Percentiles rank a stretch among this genome's conserved stretches.
phyloP scores from a whole-genome alignment of 306 rosid species.

The Senna siamea region DNA sequence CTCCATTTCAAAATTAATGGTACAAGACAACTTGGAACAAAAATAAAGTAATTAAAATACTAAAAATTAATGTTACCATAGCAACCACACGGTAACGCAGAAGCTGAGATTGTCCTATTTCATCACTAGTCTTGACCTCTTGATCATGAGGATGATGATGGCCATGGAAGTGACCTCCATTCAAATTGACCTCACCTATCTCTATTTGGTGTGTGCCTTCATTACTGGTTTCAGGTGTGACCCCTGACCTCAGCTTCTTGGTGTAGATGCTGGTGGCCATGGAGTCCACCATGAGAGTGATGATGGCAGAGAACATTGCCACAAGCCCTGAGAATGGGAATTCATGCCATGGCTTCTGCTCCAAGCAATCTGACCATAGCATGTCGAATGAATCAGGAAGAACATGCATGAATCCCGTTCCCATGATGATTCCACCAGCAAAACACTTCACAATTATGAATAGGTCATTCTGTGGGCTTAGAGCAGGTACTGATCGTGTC shows the following conservation, averaged over 20 bases:
- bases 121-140: too few relatives aligned
- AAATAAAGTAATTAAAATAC: too few relatives aligned
- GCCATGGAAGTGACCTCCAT: constrained; percentile 50
- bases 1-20: too few relatives aligned
- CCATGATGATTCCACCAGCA: constrained; percentile 68
- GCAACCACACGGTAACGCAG: too few relatives aligned
- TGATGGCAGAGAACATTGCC: constrained; percentile 68
- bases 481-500: constrained; percentile 51
- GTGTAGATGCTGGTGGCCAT: constrained; percentile 62
- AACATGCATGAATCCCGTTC: constrained; percentile 77
- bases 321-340: constrained; percentile 72
- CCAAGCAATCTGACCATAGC: constrained; percentile 60
- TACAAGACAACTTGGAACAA: too few relatives aligned
- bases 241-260: constrained; percentile 35
- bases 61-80: too few relatives aligned
- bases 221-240: constrained; percentile 22
- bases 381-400: constrained; percentile 73
- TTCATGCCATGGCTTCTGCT: constrained; percentile 72
- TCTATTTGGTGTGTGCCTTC: background rate
- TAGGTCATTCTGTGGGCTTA: constrained; percentile 56
- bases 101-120: too few relatives aligned
- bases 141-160: constrained; percentile 40
- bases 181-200: background rate
- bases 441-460: constrained; percentile 68
- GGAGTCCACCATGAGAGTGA: constrained; percentile 75